These are phyloP conservation scores for Diplodia scrobiculata DNA, from an alignment of 2,329 filamentous ascomycete genomes.

Conservation along the genomic window DNA sequence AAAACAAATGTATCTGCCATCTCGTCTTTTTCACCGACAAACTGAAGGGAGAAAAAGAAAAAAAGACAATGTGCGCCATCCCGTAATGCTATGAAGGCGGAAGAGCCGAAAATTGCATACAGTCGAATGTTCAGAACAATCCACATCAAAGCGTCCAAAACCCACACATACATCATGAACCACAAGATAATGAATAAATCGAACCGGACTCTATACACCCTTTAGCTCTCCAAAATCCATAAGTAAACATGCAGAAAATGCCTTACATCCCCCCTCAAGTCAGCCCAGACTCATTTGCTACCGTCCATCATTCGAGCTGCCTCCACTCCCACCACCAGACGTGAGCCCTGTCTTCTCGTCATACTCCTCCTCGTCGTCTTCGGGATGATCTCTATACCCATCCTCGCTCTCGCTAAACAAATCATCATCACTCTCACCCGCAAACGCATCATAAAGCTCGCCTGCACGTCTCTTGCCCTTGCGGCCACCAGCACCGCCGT, in stretches of 20 bases:
- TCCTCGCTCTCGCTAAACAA: conserved; percentile 52
- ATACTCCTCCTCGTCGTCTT: conserved; percentile 21
- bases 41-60: not conserved
- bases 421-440: conserved; percentile 82
- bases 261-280: no score
- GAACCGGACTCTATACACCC: not conserved
- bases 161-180: not conserved
- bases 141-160: not conserved
- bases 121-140: not conserved
- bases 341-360: conserved; percentile 35
- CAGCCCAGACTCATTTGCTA: not conserved
- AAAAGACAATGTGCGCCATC: not conserved
- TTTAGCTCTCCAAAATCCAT: not conserved
- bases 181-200: not conserved
- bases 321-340: conserved; percentile 5
- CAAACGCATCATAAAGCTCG: conserved; percentile 96
- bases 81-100: not conserved
- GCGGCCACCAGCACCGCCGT: conserved; percentile 40
- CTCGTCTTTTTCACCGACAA: not conserved
- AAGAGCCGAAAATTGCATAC: not conserved
- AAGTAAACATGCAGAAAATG: not conserved
- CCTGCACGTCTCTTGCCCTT: conserved; percentile 67
- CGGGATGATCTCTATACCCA: conserved; percentile 30
- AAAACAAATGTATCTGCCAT: not conserved
- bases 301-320: conserved; percentile 14